Evolutionary conservation across 192 early-diverging fungal species (phyloP), one percentile per base, ranked within the genome.

Genomic region (Entophlyctis luteolus): DNA sequence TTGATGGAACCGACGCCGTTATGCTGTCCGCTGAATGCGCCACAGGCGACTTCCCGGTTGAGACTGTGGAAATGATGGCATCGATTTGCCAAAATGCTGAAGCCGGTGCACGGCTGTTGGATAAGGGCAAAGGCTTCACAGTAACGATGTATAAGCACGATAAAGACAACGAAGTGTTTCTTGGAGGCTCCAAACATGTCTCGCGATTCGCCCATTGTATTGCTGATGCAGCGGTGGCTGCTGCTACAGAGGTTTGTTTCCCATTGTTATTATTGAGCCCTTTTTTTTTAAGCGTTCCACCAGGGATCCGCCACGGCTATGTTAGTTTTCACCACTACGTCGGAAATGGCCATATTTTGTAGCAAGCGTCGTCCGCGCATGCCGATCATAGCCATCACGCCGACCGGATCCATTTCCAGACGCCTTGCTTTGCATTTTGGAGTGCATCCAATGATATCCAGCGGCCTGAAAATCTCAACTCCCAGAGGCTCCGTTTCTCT

Each of bases 11-110:
- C 12, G 75, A 80, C 50, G 83, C 83, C 1, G 83, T 84, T 12
- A 84, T 84, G 83, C 66, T 81, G 46, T 73, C 70, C 1, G 81
- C 77, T 4, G 83, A 84, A 59, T 81, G 76, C 45, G 83, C 82
- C 0, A 75, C 74, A n/a, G 82, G 82, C 2, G 45, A 59, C 5
- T 84, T 69, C 60, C 82, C 82, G 2, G 25, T 84, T 29, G 81
- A 84, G 47, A 77, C 83, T 0, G 83, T 85, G 20, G 49, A 48
- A 35, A 72, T 81, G 80, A 84, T 84, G 83, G 58, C 59, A 29
- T 67, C 65, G 5, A 75, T 84, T 28, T 84, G 82, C 65, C 32
- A 65, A 35, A 68, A 32, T 18, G 77, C 82, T 2, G 83, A 84
- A 62, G 73, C 62, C 16, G 75, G 72, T 2, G 53, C 33, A 3